Percentiles rank a stretch among this genome's conserved stretches.
Evolutionary conservation across 2,329 filamentous ascomycete genomes (phyloP).

Genomic region (Cylindrodendrum hubeiense): DNA sequence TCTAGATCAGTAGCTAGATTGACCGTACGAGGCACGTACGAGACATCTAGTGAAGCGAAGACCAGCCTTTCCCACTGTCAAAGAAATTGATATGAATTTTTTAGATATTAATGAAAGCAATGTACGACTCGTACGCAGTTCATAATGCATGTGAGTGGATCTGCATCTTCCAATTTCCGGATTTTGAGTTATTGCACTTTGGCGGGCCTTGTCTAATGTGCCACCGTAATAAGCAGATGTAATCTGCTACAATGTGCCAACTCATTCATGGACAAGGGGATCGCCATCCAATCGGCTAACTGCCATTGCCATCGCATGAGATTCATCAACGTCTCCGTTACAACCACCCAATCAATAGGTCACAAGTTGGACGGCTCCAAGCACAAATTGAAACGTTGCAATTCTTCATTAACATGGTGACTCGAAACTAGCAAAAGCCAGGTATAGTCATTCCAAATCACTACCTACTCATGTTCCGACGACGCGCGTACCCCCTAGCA

Average conservation of each 20-base stretch:
- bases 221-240: constrained; percentile 18
- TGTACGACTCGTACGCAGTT: too few species aligned
- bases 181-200: too few species aligned
- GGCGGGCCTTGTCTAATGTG: too few species aligned
- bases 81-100: too few species aligned
- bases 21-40: too few species aligned
- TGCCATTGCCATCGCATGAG: background rate
- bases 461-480: constrained; percentile 35
- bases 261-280: constrained; percentile 18
- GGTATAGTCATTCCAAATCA: constrained; percentile 30
- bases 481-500: constrained; percentile 23
- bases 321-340: background rate
- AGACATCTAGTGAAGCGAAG: too few species aligned
- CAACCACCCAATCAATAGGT: background rate
- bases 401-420: constrained; percentile 38
- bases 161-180: too few species aligned
- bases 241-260: constrained; percentile 26
- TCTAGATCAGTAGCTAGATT: too few species aligned
- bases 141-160: too few species aligned
- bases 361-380: background rate
- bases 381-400: constrained; percentile 27
- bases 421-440: constrained; percentile 30
- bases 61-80: too few species aligned
- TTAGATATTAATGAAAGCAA: too few species aligned
- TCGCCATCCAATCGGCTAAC: constrained; percentile 17